phyloP scores from a whole-genome alignment of 306 rosid genomes.

The Corylus avellana region DNA sequence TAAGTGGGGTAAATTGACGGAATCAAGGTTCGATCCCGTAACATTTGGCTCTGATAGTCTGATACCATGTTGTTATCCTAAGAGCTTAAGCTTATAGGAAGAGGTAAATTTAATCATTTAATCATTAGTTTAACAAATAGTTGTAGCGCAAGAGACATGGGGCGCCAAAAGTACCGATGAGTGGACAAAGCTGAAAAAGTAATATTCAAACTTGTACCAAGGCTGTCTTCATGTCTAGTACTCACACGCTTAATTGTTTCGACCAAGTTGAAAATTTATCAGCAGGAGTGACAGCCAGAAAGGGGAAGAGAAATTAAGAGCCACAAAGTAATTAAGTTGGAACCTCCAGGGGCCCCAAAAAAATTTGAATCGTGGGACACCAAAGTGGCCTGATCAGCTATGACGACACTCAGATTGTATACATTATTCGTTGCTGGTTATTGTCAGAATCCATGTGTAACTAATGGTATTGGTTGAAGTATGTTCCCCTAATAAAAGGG shows the following conservation, averaged over 20 bases:
- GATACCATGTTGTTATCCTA: no score
- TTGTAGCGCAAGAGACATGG: background rate
- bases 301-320: background rate
- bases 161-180: background rate
- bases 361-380: background rate
- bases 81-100: no score
- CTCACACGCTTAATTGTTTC: background rate
- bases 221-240: background rate
- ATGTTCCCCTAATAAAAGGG: background rate
- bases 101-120: no score
- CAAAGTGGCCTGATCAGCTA: background rate
- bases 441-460: background rate
- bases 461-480: background rate
- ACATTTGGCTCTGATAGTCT: no score
- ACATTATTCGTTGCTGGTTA: background rate
- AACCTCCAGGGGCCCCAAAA: background rate
- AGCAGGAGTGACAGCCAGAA: background rate
- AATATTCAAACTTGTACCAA: background rate
- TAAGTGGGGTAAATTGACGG: no score
- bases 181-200: background rate
- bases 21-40: no score
- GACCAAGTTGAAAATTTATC: background rate
- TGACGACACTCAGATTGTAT: background rate
- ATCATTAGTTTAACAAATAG: background rate
- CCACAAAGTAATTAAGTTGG: background rate